A percentile compares a stretch with the other conserved stretches of the same genome.
These are phyloP conservation scores for Carex littledalei DNA, from an alignment of 176 grass and related monocot species.

Conservation along the genomic window DNA sequence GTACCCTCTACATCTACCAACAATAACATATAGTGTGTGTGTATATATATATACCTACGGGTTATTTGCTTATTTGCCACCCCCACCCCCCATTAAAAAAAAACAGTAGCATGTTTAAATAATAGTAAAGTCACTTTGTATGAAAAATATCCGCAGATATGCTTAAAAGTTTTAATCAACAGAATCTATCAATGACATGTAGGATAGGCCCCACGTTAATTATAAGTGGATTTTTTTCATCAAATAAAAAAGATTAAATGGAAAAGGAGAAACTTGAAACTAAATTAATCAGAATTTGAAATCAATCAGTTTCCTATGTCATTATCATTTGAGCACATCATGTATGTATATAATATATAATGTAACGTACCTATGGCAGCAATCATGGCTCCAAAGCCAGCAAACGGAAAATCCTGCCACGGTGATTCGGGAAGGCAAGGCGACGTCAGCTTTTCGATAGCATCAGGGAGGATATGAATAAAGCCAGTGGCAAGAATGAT, in stretches of 20 bases:
- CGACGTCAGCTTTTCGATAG: slow-evolving; percentile 26
- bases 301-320: not conserved
- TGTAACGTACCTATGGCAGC: slow-evolving; percentile 35
- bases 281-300: not conserved
- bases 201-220: too few species aligned
- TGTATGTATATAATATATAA: too few species aligned
- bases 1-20: too few species aligned
- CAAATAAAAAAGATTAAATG: not conserved
- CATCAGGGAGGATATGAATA: slow-evolving; percentile 19
- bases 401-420: slow-evolving; percentile 35
- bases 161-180: too few species aligned
- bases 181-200: too few species aligned
- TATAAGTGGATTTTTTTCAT: not conserved
- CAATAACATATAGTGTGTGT: too few species aligned
- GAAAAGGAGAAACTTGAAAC: not conserved
- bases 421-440: slow-evolving; percentile 39
- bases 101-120: too few species aligned
- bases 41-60: too few species aligned
- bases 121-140: too few species aligned
- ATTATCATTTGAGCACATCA: not conserved
- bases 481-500: slow-evolving; percentile 21
- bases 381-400: slow-evolving; percentile 40
- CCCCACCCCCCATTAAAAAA: too few species aligned
- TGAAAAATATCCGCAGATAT: too few species aligned
- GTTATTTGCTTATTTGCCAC: too few species aligned